These are phyloP conservation scores for Phytophthora boehmeriae DNA, from an alignment of 352 stramenopile genomes.

Conservation along the genomic window DNA sequence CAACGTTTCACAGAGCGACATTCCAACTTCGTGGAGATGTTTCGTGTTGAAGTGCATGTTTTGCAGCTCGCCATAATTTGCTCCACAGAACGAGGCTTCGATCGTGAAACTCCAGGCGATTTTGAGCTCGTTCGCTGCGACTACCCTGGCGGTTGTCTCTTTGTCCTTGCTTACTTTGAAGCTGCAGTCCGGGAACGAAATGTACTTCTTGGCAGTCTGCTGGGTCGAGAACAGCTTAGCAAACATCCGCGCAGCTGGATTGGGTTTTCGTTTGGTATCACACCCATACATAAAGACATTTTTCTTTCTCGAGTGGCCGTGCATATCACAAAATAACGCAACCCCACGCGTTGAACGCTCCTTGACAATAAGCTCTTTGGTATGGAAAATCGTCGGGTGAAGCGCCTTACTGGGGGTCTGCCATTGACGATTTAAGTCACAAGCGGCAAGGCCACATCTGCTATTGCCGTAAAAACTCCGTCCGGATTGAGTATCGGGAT, in stretches of 20 bases:
- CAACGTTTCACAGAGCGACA: conserved; percentile 55
- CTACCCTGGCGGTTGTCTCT: conserved; percentile 81
- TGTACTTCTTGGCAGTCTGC: conserved; percentile 64
- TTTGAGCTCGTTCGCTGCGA: conserved; percentile 80
- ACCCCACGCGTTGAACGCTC: conserved; percentile 63
- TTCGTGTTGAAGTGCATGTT: conserved; percentile 73
- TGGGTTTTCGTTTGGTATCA: conserved; percentile 89
- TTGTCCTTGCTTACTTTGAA: conserved; percentile 87
- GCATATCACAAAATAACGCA: conserved; percentile 90
- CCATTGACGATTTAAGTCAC: conserved; percentile 92
- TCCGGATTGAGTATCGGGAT: conserved; percentile 95
- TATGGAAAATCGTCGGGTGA: conserved; percentile 91
- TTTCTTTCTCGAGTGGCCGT: conserved; percentile 93
- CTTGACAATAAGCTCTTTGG: conserved; percentile 81
- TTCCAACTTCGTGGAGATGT: conserved; percentile 56
- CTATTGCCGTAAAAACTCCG: conserved; percentile 94
- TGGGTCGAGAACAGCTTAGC: conserved; percentile 73
- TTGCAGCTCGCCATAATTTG: conserved; percentile 66
- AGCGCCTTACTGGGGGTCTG: conserved; percentile 59
- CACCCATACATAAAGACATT: conserved; percentile 96
- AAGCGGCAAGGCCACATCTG: conserved; percentile 81
- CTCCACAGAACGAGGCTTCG: conserved; percentile 88
- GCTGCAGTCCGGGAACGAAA: conserved; percentile 74
- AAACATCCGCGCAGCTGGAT: conserved; percentile 74
- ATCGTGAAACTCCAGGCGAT: conserved; percentile 85